Conservation (phyloP, 1,139 yeast genomes). For the Nadsonia commutata region DNA sequence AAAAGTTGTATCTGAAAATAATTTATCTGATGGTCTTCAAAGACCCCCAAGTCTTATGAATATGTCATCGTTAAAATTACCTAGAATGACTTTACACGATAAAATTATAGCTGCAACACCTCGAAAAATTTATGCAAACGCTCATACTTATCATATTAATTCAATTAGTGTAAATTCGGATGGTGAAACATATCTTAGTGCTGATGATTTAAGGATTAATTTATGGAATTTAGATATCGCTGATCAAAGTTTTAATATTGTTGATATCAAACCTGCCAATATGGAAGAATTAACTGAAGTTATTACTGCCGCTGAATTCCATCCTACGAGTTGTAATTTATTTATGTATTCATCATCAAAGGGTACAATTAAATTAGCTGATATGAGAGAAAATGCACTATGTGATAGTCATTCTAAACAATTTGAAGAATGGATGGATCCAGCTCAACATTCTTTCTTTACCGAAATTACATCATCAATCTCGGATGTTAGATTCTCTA, state of each 20-base stretch:
- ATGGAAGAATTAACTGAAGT: slow-evolving; percentile 99
- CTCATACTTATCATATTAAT: slow-evolving; percentile 96
- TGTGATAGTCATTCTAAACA: slow-evolving; percentile 83
- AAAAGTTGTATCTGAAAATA: slow-evolving; percentile 83
- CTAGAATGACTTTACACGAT: slow-evolving; percentile 82
- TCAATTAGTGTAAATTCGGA: slow-evolving; percentile 90
- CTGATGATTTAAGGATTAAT: slow-evolving; percentile 91
- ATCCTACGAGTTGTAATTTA: slow-evolving; percentile 80
- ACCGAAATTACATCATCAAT: slow-evolving; percentile 94
- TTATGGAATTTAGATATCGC: slow-evolving; percentile 92
- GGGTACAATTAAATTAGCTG: slow-evolving; percentile 90
- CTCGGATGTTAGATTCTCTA: slow-evolving; percentile 83
- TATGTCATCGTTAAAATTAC: slow-evolving; percentile 44
- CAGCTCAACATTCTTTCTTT: slow-evolving; percentile 85
- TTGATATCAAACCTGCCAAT: slow-evolving; percentile 93
- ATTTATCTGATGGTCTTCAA: slow-evolving; percentile 36
- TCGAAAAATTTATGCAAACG: slow-evolving; percentile 79
- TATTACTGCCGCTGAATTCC: slow-evolving; percentile 95
- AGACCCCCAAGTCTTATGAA: slow-evolving; percentile 17
- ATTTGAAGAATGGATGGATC: slow-evolving; percentile 88
- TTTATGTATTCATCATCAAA: slow-evolving; percentile 96
- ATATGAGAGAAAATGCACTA: slow-evolving; percentile 90
- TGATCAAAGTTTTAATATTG: slow-evolving; percentile 88
- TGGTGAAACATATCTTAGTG: slow-evolving; percentile 85
- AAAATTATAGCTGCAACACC: slow-evolving; percentile 93